A percentile compares a stretch with the other conserved stretches of the same genome.
These are phyloP conservation scores for Medicago ruthenica DNA, from an alignment of 306 rosid genomes.

Conservation along the genomic window DNA sequence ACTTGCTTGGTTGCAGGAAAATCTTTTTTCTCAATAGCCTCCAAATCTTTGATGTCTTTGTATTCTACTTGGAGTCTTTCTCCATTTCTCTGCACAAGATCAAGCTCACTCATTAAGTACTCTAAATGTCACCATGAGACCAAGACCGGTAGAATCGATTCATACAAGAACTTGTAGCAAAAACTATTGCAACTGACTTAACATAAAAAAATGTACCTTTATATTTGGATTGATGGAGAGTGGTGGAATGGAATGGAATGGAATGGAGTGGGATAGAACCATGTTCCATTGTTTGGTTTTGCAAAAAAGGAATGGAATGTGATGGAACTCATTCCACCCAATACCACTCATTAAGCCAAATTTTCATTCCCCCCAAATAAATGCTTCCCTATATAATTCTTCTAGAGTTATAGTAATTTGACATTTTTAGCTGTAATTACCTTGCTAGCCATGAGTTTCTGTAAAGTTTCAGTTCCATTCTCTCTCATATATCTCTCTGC, in stretches of 20 bases:
- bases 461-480: slow-evolving; percentile 59
- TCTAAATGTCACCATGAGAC: neutral
- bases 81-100: slow-evolving; percentile 38
- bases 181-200: neutral
- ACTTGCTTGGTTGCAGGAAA: slow-evolving; percentile 39
- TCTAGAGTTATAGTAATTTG: too few relatives aligned
- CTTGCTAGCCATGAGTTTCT: slow-evolving; percentile 58
- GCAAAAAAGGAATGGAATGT: too few relatives aligned
- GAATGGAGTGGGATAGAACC: too few relatives aligned
- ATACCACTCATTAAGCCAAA: too few relatives aligned
- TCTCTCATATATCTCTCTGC: slow-evolving; percentile 52
- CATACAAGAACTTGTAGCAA: neutral
- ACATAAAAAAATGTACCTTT: neutral
- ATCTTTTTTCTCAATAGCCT: slow-evolving; percentile 44
- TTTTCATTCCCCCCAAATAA: too few relatives aligned
- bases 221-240: too few relatives aligned
- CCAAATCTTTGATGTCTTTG: slow-evolving; percentile 39
- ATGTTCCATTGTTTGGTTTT: too few relatives aligned
- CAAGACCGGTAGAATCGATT: neutral
- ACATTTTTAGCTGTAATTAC: slow-evolving; percentile 32
- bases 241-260: too few relatives aligned
- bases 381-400: neutral
- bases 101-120: slow-evolving; percentile 18
- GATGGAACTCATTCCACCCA: too few relatives aligned
- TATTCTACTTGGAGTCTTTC: slow-evolving; percentile 8